Evolutionary conservation across 2,329 filamentous ascomycete species (phyloP).

Genomic region (Xylaria sp.): DNA sequence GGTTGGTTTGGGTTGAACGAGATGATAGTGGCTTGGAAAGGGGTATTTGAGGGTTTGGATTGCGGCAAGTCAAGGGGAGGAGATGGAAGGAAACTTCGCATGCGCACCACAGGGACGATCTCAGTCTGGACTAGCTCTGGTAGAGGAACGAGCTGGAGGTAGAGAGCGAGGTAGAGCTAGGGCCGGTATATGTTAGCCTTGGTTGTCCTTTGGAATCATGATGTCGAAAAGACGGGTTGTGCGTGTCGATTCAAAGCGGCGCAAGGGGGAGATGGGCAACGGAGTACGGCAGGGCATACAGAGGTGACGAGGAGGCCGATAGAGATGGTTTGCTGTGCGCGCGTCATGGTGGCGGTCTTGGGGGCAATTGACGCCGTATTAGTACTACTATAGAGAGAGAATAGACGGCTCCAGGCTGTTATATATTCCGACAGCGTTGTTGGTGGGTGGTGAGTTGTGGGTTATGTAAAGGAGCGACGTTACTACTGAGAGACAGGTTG

Average conservation of each 20-base stretch:
- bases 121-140: slow-evolving; percentile 81
- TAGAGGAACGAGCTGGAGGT: slow-evolving; percentile 83
- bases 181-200: slow-evolving; percentile 38
- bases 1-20: not conserved
- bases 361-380: not conserved
- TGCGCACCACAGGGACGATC: slow-evolving; percentile 86
- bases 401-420: not conserved
- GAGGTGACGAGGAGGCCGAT: slow-evolving; percentile 87
- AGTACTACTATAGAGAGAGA: not conserved
- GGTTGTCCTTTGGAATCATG: not conserved
- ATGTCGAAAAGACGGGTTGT: not conserved
- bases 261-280: not conserved
- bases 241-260: not conserved
- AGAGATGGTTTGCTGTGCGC: slow-evolving; percentile 91
- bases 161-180: slow-evolving; percentile 91
- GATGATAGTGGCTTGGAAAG: not conserved
- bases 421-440: not conserved
- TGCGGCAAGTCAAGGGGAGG: not conserved
- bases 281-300: slow-evolving; percentile 62
- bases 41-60: not conserved
- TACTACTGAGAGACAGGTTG: slow-evolving; percentile 11
- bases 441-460: not conserved
- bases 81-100: not conserved
- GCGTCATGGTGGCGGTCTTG: slow-evolving; percentile 75
- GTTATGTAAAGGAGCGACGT: slow-evolving; percentile 36